Evolutionary conservation across 2,329 filamentous ascomycete species (phyloP), one percentile per base, ranked within the genome.

Genomic region (Macroventuria anomochaeta): DNA sequence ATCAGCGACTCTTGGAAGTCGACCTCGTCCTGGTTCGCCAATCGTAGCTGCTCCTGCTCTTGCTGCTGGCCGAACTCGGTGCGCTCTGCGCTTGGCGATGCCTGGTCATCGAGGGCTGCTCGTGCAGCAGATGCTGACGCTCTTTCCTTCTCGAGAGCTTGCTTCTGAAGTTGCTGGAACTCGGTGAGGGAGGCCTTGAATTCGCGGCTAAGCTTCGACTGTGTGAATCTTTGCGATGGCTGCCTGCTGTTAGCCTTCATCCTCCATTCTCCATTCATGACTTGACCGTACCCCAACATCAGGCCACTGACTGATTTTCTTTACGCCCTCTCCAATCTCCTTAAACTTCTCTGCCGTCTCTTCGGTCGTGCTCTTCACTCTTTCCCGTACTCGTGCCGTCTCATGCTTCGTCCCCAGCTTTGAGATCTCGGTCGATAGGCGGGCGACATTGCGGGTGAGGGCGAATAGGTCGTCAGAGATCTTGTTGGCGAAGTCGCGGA

Each of bases 1-100:
- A 99, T 99, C 53, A 99, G 81, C 13, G 89, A 88, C 65, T 99
- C 95, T 72, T 99, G 95, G 79, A 97, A 99, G 72, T 99, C 93
- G 36, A 99, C 95, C 71, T 99, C 96, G 65, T 91, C 88, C 74
- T 99, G 95, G 23, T 91, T 85, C 1, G 93, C 95, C 7, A 97
- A 82, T 50, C 91, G 90, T 11, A 89, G 81, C 63, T 93, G 85
- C 64, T 95, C 87, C 58, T 80, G 75, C 61, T 80, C 74, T 67
- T 93, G 76, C 49, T 89, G 83, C 38, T 85, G 82, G 51, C 81
- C 79, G 26, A 64, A 62, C 29, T 58, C 59, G 51, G 56, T 57
- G 58, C 85, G 83, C 57, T 69, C 66, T 50, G 65, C 48, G 75
- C 77, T 62, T 67, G 76, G 55, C 52, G 70, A 57, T 55, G 69